Evolutionary conservation across 2,329 filamentous ascomycete genomes (phyloP).

Genomic region (Xylaria sp.): DNA sequence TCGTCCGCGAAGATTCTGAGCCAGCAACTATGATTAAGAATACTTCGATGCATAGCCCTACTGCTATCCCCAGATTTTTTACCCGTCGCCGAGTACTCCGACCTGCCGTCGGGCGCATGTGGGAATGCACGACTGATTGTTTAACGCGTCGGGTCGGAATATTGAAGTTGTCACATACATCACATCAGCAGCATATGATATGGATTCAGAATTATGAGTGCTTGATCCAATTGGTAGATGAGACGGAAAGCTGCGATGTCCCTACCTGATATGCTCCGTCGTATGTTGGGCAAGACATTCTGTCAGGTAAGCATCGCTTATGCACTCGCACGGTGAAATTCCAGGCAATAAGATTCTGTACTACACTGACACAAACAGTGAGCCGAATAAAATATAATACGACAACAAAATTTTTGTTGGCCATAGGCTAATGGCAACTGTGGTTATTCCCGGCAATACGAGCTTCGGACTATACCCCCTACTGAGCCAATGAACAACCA

Average conservation of each 20-base stretch:
- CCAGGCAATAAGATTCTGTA: background rate
- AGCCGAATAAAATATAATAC: background rate
- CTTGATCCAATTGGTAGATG: constrained; percentile 28
- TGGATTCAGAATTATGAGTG: background rate
- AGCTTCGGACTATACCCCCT: background rate
- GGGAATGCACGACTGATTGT: constrained; percentile 24
- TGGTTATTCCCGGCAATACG: background rate
- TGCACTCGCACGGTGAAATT: background rate
- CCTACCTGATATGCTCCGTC: background rate
- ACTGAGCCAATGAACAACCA: background rate
- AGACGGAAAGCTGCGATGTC: constrained; percentile 3
- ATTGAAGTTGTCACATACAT: constrained; percentile 15
- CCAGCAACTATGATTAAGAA: background rate
- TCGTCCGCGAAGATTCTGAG: background rate
- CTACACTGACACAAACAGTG: background rate
- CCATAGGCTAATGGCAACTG: background rate
- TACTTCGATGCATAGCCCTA: background rate
- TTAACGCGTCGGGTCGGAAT: constrained; percentile 8
- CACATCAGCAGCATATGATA: constrained; percentile 8
- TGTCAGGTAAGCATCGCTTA: background rate
- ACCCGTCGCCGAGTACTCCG: background rate
- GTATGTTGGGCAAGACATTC: constrained; percentile 13
- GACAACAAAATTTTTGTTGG: background rate
- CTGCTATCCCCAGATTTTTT: background rate
- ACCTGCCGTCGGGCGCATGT: constrained; percentile 19